A percentile compares a stretch with the other conserved stretches of the same genome.
Conservation (phyloP, 495 filamentous ascomycete species). For the Penicillium argentinense region DNA sequence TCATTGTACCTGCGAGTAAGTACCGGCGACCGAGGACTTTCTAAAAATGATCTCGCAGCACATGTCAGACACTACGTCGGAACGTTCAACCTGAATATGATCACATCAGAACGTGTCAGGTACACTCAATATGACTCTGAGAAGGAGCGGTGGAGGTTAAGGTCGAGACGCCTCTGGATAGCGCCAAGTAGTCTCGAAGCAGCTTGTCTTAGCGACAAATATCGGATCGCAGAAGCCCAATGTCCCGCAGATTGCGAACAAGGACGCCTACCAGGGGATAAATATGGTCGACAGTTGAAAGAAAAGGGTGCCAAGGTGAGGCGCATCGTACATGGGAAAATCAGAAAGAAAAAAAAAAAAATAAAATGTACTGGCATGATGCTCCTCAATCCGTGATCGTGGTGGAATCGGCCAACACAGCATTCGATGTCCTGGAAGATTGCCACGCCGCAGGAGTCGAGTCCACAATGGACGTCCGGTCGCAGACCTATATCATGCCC, state of each 20-base stretch:
- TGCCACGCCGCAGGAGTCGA: slow-evolving; percentile 36
- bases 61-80: slow-evolving; percentile 34
- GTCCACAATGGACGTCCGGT: slow-evolving; percentile 42
- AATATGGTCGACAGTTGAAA: slow-evolving; percentile 11
- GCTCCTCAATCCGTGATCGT: slow-evolving; percentile 36
- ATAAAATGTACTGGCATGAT: background rate
- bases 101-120: slow-evolving; percentile 27
- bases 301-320: slow-evolving; percentile 18
- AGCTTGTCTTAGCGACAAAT: slow-evolving; percentile 35
- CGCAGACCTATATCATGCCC: slow-evolving; percentile 34
- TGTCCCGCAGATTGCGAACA: slow-evolving; percentile 25
- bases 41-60: slow-evolving; percentile 33
- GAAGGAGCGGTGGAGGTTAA: slow-evolving; percentile 27
- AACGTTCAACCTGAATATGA: slow-evolving; percentile 36
- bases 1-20: no score
- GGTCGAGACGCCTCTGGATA: slow-evolving; percentile 16
- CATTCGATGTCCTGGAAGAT: slow-evolving; percentile 47
- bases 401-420: slow-evolving; percentile 48
- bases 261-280: slow-evolving; percentile 31
- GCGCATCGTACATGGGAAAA: background rate
- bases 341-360: background rate
- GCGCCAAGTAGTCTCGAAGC: slow-evolving; percentile 13
- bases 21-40: slow-evolving; percentile 27
- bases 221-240: slow-evolving; percentile 28
- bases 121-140: slow-evolving; percentile 23